Evolutionary conservation across 257 asterid genomes (phyloP).

Genomic region (Solanum ahanhuiri): DNA sequence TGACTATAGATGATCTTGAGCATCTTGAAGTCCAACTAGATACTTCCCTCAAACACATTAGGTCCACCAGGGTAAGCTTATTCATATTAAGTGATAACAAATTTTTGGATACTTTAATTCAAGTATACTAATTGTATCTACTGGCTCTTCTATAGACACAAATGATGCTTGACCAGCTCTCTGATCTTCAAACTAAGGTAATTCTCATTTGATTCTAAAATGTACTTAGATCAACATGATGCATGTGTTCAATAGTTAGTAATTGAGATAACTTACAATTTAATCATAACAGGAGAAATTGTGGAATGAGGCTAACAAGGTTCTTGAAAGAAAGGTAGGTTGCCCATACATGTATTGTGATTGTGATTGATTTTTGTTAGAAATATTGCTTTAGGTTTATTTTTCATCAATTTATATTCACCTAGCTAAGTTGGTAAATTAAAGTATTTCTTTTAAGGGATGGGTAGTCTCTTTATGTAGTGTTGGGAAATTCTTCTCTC

Average conservation of each 20-base stretch:
- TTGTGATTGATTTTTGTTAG: not conserved
- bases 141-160: slow-evolving; percentile 51
- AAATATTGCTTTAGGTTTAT: not conserved
- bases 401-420: not conserved
- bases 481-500: not conserved
- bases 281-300: slow-evolving; percentile 49
- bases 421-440: not conserved
- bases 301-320: slow-evolving; percentile 82
- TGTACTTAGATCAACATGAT: not conserved
- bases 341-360: not conserved
- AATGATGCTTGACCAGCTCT: slow-evolving; percentile 76
- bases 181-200: slow-evolving; percentile 94
- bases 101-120: not conserved
- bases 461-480: too few species aligned
- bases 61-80: slow-evolving; percentile 81
- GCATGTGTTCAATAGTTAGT: not conserved
- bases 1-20: slow-evolving; percentile 74
- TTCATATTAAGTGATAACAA: not conserved
- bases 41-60: slow-evolving; percentile 72
- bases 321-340: slow-evolving; percentile 71
- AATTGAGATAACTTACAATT: not conserved
- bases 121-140: not conserved
- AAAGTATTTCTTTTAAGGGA: too few species aligned
- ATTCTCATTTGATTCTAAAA: not conserved
- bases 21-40: slow-evolving; percentile 80